These are phyloP conservation scores for Celoporthe dispersa DNA, from an alignment of 2,329 filamentous ascomycete species.

Conservation along the genomic window DNA sequence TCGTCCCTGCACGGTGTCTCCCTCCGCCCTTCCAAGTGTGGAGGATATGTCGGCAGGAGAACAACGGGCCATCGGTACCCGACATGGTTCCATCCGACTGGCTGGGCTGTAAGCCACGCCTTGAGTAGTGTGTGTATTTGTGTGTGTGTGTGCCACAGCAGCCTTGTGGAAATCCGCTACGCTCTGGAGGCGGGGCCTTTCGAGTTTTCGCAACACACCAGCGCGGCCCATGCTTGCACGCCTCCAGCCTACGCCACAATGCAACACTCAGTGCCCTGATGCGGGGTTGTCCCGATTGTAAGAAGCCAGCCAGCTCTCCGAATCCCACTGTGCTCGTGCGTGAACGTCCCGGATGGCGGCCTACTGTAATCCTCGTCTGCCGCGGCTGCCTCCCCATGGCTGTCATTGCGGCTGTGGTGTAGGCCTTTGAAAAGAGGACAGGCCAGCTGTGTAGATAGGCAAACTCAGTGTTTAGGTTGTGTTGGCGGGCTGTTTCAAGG, in stretches of 20 bases:
- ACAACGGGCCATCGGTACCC: background rate
- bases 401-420: background rate
- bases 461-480: background rate
- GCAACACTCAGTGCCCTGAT: background rate
- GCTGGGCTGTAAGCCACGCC: slow-evolving; percentile 2
- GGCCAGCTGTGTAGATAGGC: background rate
- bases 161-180: background rate
- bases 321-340: background rate
- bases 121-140: background rate
- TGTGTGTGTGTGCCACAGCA: slow-evolving; percentile 8
- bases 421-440: no score
- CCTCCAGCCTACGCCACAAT: background rate
- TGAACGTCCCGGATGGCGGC: background rate
- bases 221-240: background rate
- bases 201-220: background rate
- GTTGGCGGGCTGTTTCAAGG: background rate
- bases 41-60: background rate
- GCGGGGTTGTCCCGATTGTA: background rate
- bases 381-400: background rate
- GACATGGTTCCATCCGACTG: slow-evolving; percentile 5
- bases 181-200: background rate
- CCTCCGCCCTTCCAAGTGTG: background rate
- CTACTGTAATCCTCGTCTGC: background rate
- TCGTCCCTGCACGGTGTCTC: background rate
- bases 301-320: slow-evolving; percentile 1